Evolutionary conservation across 2,329 filamentous ascomycete genomes (phyloP), one percentile per base, ranked within the genome.

Genomic region (Metarhizium rileyi): DNA sequence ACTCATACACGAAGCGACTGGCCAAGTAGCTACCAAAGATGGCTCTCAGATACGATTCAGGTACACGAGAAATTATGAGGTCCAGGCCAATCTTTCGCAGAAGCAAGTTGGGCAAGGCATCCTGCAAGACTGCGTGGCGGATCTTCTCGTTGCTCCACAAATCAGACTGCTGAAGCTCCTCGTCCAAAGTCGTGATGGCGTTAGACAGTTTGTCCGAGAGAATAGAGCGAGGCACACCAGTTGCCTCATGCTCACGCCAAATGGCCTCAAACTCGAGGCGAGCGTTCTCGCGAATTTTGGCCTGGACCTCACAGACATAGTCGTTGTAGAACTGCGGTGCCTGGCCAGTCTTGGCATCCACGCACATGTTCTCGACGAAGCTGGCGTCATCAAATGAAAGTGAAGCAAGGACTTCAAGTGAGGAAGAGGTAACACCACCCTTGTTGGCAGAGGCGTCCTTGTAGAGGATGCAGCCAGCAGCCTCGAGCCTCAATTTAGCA

Each of bases 361-460:
- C 80, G 69, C 93, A 98, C 93, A 98, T 98, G 76, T 98, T 84
- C 69, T 90, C 76, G 47, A 86, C 78, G 71, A 98, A 98, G 56
- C 84, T 81, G 50, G 81, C 74, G 57, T 98, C 93, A 61, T 98
- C 88, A 63, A 98, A 97, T 38, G 90, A 93, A 50, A 98, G 77
- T 14, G 90, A 93, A 7, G 93, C 93, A 23, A 98, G 80, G 5
- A 98, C 93, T 63, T 98, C 93, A 28, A 97, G 83, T 1, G 93
- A 97, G 0, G 93, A 97, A 1, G 90, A 96, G 1, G 93, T 98
- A 43, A 98, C 93, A 66, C 93, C 93, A 56, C 93, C 93, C 77
- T 98, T 98, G 80, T 98, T 98, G 50, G 91, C 90, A 35, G 89
- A 95, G 5, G 93, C 93, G 67, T 98, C 93, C 74, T 98, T 98